Evolutionary conservation across 140 eudicot genomes (phyloP).

Genomic region (Ambrosia hybrid): DNA sequence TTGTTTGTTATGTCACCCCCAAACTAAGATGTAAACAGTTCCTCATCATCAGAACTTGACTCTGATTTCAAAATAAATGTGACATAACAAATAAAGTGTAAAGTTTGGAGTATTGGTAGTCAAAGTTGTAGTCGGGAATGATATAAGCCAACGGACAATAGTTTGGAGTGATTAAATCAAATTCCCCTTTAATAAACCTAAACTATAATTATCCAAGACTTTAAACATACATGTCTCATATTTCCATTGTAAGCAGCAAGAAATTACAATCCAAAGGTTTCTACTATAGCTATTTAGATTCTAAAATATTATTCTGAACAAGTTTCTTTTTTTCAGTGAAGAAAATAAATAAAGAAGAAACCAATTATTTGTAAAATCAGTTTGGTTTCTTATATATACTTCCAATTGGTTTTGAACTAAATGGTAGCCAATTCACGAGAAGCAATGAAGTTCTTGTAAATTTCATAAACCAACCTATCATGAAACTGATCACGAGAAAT

Average conservation of each 20-base stretch:
- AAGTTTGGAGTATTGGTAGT: too few species aligned
- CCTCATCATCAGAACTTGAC: too few species aligned
- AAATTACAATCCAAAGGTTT: not conserved
- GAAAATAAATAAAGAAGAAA: not conserved
- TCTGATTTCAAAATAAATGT: too few species aligned
- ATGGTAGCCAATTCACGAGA: conserved; percentile 40
- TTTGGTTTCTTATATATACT: not conserved
- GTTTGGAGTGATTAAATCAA: too few species aligned
- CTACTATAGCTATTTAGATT: not conserved
- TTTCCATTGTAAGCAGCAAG: not conserved
- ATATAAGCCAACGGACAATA: too few species aligned
- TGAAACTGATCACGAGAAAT: conserved; percentile 37
- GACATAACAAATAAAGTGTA: too few species aligned
- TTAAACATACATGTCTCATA: not conserved
- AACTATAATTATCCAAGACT: not conserved
- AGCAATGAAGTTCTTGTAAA: conserved; percentile 48
- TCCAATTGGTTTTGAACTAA: not conserved
- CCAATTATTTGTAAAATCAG: not conserved
- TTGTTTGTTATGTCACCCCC: too few species aligned
- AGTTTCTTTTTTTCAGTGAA: not conserved
- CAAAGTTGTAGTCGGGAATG: too few species aligned
- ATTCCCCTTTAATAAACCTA: not conserved
- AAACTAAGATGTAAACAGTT: too few species aligned
- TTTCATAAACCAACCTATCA: conserved; percentile 53
- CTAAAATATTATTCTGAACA: too few species aligned